Percentiles rank a stretch among this genome's conserved stretches.
Conservation (phyloP, 2,329 filamentous ascomycete genomes). For the Colletotrichum viniferum region DNA sequence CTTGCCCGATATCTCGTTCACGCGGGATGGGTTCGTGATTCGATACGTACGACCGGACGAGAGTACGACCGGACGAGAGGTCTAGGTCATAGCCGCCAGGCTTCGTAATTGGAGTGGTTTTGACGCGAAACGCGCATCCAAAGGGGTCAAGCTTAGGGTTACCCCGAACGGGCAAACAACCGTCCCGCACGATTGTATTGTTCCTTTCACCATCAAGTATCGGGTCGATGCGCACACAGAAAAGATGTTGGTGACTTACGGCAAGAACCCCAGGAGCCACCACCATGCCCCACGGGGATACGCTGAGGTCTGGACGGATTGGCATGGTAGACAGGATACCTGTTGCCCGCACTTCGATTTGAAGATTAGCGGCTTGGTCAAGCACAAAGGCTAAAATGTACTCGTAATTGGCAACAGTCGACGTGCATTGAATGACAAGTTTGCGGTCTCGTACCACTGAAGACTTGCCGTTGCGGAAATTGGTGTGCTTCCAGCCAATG, state of each 20-base stretch:
- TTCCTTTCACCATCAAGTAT: background rate
- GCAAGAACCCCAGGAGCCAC: slow-evolving; percentile 67
- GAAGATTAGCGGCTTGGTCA: slow-evolving; percentile 52
- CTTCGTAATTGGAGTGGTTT: background rate
- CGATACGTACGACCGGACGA: slow-evolving; percentile 42
- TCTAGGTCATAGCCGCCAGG: background rate
- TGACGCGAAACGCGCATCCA: background rate
- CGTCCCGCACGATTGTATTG: slow-evolving; percentile 58
- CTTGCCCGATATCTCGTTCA: slow-evolving; percentile 59
- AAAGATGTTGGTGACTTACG: slow-evolving; percentile 72
- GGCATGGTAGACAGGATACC: slow-evolving; percentile 53
- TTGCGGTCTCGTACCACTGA: slow-evolving; percentile 62
- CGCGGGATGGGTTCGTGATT: slow-evolving; percentile 51
- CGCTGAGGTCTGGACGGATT: slow-evolving; percentile 46
- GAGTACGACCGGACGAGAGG: slow-evolving; percentile 26
- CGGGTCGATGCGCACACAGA: slow-evolving; percentile 65
- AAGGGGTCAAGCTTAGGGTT: slow-evolving; percentile 33
- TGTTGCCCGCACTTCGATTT: slow-evolving; percentile 37
- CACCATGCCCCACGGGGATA: slow-evolving; percentile 64
- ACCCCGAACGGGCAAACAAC: background rate
- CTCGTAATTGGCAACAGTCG: slow-evolving; percentile 71
- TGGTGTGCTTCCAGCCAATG: slow-evolving; percentile 69
- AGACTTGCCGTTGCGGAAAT: slow-evolving; percentile 63
- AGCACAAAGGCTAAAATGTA: slow-evolving; percentile 53
- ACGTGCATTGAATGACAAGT: slow-evolving; percentile 67